A percentile compares a stretch with the other conserved stretches of the same genome.
Evolutionary conservation across 1,284 basidiomycete genomes (phyloP).

Genomic region (Cryptococcus deneoformans): DNA sequence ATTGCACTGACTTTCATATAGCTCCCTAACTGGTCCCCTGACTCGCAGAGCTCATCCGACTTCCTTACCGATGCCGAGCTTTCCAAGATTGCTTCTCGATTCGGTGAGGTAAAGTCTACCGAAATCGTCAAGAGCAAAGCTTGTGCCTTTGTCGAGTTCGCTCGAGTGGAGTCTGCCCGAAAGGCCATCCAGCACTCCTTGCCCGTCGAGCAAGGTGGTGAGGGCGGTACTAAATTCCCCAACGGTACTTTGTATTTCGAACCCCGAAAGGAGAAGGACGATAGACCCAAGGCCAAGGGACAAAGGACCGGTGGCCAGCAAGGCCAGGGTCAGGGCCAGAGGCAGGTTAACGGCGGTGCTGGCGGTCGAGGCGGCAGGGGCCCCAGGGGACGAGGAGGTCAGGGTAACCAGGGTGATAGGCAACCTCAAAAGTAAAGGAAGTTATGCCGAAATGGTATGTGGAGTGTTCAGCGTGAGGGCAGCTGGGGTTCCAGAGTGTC

Average conservation of each 20-base stretch:
- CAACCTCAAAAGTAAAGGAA: not conserved
- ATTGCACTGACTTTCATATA: conserved; percentile 5
- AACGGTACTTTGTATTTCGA: conserved; percentile 71
- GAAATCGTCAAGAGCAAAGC: conserved; percentile 86
- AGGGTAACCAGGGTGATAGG: conserved; percentile 14
- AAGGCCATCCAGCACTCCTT: conserved; percentile 77
- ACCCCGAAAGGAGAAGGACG: conserved; percentile 82
- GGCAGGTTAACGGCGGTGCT: conserved; percentile 1
- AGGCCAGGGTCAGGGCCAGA: not conserved
- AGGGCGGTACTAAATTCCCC: conserved; percentile 76
- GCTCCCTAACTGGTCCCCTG: conserved; percentile 50
- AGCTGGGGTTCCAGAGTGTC: too few species aligned
- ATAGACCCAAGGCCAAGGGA: conserved; percentile 52
- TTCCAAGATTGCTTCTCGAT: conserved; percentile 62
- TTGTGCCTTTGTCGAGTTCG: conserved; percentile 94
- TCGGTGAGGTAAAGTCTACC: conserved; percentile 82
- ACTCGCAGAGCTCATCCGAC: conserved; percentile 62
- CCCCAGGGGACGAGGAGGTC: conserved; percentile 8
- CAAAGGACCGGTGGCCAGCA: conserved; percentile 3
- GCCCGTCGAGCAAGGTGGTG: conserved; percentile 65
- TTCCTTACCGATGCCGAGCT: conserved; percentile 64
- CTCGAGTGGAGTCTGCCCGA: conserved; percentile 70
- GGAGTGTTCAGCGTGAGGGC: too few species aligned
- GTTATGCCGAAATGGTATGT: too few species aligned
- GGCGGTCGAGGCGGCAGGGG: conserved; percentile 5